A percentile compares a stretch with the other conserved stretches of the same genome.
Evolutionary conservation across 768 basidiomycete species (phyloP).

Genomic region (Naganishia friedmannii): DNA sequence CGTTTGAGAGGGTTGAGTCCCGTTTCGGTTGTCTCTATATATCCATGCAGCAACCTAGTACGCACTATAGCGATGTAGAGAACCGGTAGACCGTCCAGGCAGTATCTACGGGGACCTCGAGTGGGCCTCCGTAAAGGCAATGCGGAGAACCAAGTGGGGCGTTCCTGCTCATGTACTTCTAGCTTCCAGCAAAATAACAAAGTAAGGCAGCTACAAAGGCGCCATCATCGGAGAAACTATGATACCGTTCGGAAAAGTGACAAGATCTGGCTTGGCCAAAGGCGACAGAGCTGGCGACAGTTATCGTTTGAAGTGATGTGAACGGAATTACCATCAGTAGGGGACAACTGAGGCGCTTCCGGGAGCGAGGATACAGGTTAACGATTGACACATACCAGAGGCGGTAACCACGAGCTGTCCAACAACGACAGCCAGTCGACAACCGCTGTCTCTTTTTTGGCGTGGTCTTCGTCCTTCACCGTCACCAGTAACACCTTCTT

Average conservation of each 20-base stretch:
- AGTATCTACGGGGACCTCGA: neutral
- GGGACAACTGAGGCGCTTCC: neutral
- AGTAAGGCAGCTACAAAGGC: neutral
- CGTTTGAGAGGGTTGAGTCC: neutral
- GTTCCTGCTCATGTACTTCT: neutral
- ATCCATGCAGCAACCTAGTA: neutral
- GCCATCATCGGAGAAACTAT: no score
- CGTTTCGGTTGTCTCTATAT: neutral
- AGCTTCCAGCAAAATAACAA: neutral
- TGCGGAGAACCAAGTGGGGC: neutral
- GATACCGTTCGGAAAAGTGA: no score
- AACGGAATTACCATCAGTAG: no score
- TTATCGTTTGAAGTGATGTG: no score
- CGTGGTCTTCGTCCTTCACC: no score
- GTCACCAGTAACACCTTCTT: neutral
- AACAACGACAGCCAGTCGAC: neutral
- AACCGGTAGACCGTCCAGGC: neutral
- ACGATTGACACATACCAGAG: neutral
- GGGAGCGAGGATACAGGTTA: neutral
- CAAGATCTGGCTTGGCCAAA: no score
- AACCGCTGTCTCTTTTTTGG: neutral
- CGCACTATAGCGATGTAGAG: neutral
- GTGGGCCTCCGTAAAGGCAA: slow-evolving; percentile 1
- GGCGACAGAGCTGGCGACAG: no score
- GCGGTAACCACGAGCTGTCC: neutral